A percentile compares a stretch with the other conserved stretches of the same genome.
Conservation (phyloP, 2,329 filamentous ascomycete genomes). For the Colletotrichum cereale region DNA sequence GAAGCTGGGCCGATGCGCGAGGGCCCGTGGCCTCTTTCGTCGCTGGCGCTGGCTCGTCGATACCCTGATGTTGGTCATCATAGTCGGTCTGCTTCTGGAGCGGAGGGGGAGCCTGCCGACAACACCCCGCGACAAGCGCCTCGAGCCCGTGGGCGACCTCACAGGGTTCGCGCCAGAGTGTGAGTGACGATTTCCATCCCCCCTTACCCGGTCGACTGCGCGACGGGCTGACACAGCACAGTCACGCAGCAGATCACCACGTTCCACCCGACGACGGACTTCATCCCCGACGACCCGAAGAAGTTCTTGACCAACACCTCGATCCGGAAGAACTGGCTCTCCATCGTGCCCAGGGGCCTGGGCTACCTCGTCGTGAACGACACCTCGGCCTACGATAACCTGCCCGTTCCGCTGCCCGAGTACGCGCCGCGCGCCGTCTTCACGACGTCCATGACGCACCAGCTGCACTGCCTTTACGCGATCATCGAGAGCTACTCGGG, state of each 20-base stretch:
- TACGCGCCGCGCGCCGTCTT: slow-evolving; percentile 53
- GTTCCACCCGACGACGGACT: slow-evolving; percentile 53
- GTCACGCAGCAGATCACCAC: slow-evolving; percentile 55
- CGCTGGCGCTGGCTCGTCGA: slow-evolving; percentile 49
- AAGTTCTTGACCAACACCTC: slow-evolving; percentile 54
- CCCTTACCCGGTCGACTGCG: neutral
- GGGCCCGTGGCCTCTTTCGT: neutral
- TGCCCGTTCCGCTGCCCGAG: slow-evolving; percentile 50
- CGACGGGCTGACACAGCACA: slow-evolving; percentile 33
- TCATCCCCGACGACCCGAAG: slow-evolving; percentile 54
- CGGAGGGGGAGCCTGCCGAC: slow-evolving; percentile 41
- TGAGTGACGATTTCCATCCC: slow-evolving; percentile 42
- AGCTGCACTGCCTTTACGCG: slow-evolving; percentile 57
- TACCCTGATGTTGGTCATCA: slow-evolving; percentile 50
- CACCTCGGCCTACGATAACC: slow-evolving; percentile 50
- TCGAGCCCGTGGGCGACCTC: slow-evolving; percentile 53
- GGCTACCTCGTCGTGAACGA: slow-evolving; percentile 55
- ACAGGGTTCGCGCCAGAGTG: slow-evolving; percentile 55
- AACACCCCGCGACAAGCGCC: slow-evolving; percentile 41
- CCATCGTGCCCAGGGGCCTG: slow-evolving; percentile 55
- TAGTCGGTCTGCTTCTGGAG: slow-evolving; percentile 52
- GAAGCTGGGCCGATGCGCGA: slow-evolving; percentile 3
- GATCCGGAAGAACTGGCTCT: slow-evolving; percentile 52
- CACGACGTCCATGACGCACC: slow-evolving; percentile 59
- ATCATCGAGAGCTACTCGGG: slow-evolving; percentile 52